A percentile compares a stretch with the other conserved stretches of the same genome.
These are phyloP conservation scores for Torrubiella hemipterigena DNA, from an alignment of 2,329 filamentous ascomycete species.

Conservation along the genomic window DNA sequence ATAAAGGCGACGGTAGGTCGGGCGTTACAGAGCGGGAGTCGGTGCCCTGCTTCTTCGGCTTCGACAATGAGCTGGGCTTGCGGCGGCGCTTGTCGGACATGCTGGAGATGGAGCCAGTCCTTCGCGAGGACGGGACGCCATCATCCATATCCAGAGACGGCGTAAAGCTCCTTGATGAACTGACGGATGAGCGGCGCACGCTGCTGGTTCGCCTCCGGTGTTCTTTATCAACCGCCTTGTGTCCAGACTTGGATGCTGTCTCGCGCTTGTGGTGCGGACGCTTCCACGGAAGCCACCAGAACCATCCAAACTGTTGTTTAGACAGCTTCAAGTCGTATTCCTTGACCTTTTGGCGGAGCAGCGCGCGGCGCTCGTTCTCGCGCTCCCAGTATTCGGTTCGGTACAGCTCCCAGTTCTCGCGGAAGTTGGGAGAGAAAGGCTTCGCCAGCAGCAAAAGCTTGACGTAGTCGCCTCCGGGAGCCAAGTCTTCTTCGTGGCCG, in stretches of 20 bases:
- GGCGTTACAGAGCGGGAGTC: conserved; percentile 43
- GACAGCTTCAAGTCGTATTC: conserved; percentile 56
- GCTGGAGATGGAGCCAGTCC: conserved; percentile 33
- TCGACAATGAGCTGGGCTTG: conserved; percentile 31
- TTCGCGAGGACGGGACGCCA: conserved; percentile 26
- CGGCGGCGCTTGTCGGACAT: conserved; percentile 39
- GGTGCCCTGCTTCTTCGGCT: conserved; percentile 28
- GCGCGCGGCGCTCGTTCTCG: conserved; percentile 78
- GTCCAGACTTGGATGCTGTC: conserved; percentile 23
- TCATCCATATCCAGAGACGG: conserved; percentile 34
- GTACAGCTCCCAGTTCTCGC: conserved; percentile 95
- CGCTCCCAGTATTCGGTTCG: conserved; percentile 92
- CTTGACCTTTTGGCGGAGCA: conserved; percentile 58
- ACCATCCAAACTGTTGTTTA: conserved; percentile 56
- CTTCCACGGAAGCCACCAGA: conserved; percentile 77
- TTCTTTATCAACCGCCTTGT: conserved; percentile 31
- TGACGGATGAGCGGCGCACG: conserved; percentile 38
- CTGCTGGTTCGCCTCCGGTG: conserved; percentile 39
- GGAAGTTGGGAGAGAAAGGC: conserved; percentile 85
- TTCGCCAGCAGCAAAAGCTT: conserved; percentile 86
- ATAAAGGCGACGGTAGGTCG: conserved; percentile 40
- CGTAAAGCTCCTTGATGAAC: conserved; percentile 37
- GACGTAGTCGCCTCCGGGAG: conserved; percentile 81
- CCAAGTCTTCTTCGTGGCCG: conserved; percentile 80
- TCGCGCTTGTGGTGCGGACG: conserved; percentile 17